phyloP scores from a whole-genome alignment of 306 rosid species.

The Rubus parviflorus region DNA sequence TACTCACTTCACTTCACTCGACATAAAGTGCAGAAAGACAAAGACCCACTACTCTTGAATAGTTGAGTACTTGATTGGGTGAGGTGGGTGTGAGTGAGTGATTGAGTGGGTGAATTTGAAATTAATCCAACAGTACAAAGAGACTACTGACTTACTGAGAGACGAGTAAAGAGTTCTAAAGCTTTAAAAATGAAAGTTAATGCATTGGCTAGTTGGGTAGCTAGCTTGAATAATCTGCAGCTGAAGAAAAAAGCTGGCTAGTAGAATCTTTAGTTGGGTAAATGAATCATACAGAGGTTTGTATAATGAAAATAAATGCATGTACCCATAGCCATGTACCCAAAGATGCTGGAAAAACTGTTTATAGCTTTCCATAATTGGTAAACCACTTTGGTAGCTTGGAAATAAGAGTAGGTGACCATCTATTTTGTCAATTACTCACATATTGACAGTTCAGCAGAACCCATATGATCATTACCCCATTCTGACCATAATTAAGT shows the following conservation, averaged over 20 bases:
- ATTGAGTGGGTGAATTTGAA: conserved; percentile 39
- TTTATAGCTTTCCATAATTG: conserved; percentile 52
- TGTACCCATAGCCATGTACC: too few species aligned
- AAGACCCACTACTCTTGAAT: conserved; percentile 31
- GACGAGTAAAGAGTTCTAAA: conserved; percentile 15
- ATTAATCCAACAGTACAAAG: conserved; percentile 24
- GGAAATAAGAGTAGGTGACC: conserved; percentile 42
- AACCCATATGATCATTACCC: not conserved
- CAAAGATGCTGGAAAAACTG: conserved; percentile 23
- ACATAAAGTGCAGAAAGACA: conserved; percentile 24
- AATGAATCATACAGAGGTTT: conserved; percentile 29
- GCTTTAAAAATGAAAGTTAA: too few species aligned
- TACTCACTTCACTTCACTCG: conserved; percentile 22
- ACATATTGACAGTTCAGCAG: not conserved
- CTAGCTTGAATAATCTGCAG: too few species aligned
- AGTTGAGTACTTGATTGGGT: conserved; percentile 16
- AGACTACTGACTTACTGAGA: conserved; percentile 8
- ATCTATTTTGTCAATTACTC: conserved; percentile 45
- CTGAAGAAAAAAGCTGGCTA: too few species aligned
- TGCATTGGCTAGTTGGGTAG: too few species aligned
- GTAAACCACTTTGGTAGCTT: conserved; percentile 36
- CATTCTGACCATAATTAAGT: conserved; percentile 8
- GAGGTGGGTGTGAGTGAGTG: conserved; percentile 11
- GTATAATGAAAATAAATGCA: too few species aligned
- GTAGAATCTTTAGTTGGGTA: too few species aligned